A percentile compares a stretch with the other conserved stretches of the same genome.
These are phyloP conservation scores for Trichoderma erinaceum DNA, from an alignment of 495 filamentous ascomycete species.

Conservation along the genomic window DNA sequence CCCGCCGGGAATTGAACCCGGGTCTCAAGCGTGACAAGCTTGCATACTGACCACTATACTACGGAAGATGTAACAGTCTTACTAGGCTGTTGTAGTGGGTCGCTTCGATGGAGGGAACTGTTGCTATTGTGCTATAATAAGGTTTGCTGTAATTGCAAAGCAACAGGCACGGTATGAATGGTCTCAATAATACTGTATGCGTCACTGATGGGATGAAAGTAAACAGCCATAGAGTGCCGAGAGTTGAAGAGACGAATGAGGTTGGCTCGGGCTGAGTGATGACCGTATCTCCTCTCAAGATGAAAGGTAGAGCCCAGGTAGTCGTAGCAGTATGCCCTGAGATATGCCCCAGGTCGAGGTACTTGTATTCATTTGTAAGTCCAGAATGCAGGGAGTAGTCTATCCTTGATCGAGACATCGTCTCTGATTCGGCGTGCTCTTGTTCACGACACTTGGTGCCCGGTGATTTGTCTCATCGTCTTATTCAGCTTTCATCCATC, in stretches of 20 bases:
- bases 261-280: no score
- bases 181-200: no score
- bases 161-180: no score
- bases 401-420: neutral
- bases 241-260: neutral
- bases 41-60: conserved; percentile 18
- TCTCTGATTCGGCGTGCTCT: neutral
- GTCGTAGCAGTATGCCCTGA: no score
- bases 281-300: no score
- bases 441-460: conserved; percentile 12
- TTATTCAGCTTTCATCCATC: neutral
- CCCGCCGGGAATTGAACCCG: conserved; percentile 18
- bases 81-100: conserved; percentile 7
- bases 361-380: neutral
- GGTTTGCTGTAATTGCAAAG: neutral
- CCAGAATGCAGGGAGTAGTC: neutral
- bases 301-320: no score
- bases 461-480: neutral
- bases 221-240: no score
- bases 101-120: neutral
- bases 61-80: conserved; percentile 12
- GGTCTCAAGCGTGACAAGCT: conserved; percentile 18
- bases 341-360: neutral
- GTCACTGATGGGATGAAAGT: no score
- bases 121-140: neutral